Evolutionary conservation across 768 basidiomycete species (phyloP).

Genomic region (Leucocoprinus sp.): DNA sequence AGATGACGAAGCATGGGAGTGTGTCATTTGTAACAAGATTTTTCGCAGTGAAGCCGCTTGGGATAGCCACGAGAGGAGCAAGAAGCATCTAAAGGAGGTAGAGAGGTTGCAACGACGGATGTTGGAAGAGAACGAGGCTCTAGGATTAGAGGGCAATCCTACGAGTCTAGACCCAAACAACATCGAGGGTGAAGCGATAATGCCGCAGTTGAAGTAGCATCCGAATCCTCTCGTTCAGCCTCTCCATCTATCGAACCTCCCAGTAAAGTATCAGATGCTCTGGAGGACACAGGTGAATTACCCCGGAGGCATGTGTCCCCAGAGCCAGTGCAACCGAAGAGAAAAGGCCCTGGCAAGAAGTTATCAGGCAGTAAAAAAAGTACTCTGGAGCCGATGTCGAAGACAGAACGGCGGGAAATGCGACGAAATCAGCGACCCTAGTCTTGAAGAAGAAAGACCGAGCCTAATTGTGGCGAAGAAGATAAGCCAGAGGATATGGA

Average conservation of each 20-base stretch:
- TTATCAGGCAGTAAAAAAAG: neutral
- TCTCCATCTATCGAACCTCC: neutral
- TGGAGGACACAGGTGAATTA: slow-evolving; percentile 9
- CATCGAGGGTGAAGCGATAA: neutral
- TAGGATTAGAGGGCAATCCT: slow-evolving; percentile 37
- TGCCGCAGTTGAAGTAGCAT: neutral
- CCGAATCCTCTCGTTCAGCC: slow-evolving; percentile 1
- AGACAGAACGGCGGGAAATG: slow-evolving; percentile 9
- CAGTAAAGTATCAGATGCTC: neutral
- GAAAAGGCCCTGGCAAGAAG: neutral
- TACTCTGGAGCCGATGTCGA: slow-evolving; percentile 10
- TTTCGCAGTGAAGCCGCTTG: slow-evolving; percentile 92
- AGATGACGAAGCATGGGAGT: slow-evolving; percentile 82
- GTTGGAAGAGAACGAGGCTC: slow-evolving; percentile 59
- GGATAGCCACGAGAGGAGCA: slow-evolving; percentile 93
- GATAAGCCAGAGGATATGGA: slow-evolving; percentile 1
- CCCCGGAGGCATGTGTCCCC: slow-evolving; percentile 1
- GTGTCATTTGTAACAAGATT: slow-evolving; percentile 86
- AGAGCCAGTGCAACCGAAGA: neutral
- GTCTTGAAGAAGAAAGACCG: neutral
- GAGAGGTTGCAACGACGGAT: slow-evolving; percentile 73
- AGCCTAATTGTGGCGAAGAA: neutral
- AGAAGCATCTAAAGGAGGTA: slow-evolving; percentile 87
- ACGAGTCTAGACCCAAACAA: neutral
- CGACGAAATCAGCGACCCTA: slow-evolving; percentile 10